Base-by-base conservation (phyloP, 306 rosid species). In the Calophaca sinica region DNA sequence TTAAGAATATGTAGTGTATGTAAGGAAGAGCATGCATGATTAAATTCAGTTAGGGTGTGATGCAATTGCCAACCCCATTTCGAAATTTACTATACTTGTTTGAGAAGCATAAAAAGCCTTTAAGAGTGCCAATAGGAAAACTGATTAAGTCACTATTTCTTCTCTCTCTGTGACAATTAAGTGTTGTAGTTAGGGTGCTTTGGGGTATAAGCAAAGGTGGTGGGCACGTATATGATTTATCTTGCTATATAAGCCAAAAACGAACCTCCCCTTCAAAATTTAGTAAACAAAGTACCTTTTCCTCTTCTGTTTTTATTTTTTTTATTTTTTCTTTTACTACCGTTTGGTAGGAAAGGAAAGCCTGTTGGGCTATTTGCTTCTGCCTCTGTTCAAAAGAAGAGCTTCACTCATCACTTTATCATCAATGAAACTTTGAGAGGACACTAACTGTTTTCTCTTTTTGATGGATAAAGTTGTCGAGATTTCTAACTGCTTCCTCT, bases 171-270 rank as follows among this genome's bases (percentile, higher is more conserved):
- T 68, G 67, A 81, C 82, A 85, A 86, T 85, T 82, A 87, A 87
- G 92, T 88, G 88, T 81, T 86, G 78, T 88, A 84, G 94, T 90
- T 93, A 9, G 11, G 94, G 86, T 90, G 91, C 96, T 94, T 91
- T 94, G 93, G 82, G 87, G 82, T 76, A 90, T 87, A 94, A 94
- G 96, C 98, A 94, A 94, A 93, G 96, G 86, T 86, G 82, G 91
- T 89, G 87, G 88, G 80, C 87, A 83, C 67, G 70, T 63, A 80
- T 79, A 78, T 90, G 90, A 91, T 88, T 82, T 88, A 75, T 86
- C 97, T 88, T 91, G 89, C 84, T 82, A 84, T 85, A 78, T 58
- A 94, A 91, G 98, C 84, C 89, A 89, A 74, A 72, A 68, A 54
- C 4, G 45, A 71, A 74, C 46, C 76, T 62, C 83, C 61, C 62